phyloP scores from a whole-genome alignment of 495 filamentous ascomycete species.

The Hyaloscypha finlandica region DNA sequence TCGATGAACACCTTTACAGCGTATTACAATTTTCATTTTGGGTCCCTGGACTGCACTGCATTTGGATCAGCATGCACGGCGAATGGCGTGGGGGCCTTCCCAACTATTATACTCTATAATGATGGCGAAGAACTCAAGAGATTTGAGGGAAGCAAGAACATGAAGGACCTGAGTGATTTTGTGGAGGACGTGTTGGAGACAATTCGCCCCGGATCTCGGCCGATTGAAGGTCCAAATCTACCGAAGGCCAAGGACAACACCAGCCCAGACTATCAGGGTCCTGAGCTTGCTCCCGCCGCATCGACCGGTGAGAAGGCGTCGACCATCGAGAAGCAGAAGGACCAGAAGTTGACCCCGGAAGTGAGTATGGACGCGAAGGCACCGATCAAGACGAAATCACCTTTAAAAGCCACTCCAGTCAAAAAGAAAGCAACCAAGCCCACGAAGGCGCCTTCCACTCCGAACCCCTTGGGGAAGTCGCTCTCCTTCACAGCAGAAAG shows the following conservation, averaged over 20 bases:
- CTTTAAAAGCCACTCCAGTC: slow-evolving; percentile 27
- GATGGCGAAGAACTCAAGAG: slow-evolving; percentile 68
- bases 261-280: slow-evolving; percentile 26
- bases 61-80: slow-evolving; percentile 72
- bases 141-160: slow-evolving; percentile 59
- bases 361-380: slow-evolving; percentile 22
- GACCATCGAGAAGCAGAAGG: slow-evolving; percentile 18
- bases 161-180: slow-evolving; percentile 61
- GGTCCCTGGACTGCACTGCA: slow-evolving; percentile 77
- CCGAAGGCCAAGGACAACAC: slow-evolving; percentile 56
- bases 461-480: slow-evolving; percentile 75
- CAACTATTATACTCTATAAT: slow-evolving; percentile 80
- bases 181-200: slow-evolving; percentile 79
- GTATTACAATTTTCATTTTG: slow-evolving; percentile 92
- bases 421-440: slow-evolving; percentile 30
- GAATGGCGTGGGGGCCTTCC: slow-evolving; percentile 65
- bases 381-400: slow-evolving; percentile 19
- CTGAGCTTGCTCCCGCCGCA: slow-evolving; percentile 16
- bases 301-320: neutral
- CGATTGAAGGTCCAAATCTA: slow-evolving; percentile 60
- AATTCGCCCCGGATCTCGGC: slow-evolving; percentile 77
- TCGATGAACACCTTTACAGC: slow-evolving; percentile 49
- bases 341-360: slow-evolving; percentile 14
- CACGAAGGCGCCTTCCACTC: slow-evolving; percentile 46
- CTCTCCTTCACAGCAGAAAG: slow-evolving; percentile 76